Evolutionary conservation across 2,329 filamentous ascomycete species (phyloP), one percentile per base, ranked within the genome.

Genomic region (Ascochyta koolunga): DNA sequence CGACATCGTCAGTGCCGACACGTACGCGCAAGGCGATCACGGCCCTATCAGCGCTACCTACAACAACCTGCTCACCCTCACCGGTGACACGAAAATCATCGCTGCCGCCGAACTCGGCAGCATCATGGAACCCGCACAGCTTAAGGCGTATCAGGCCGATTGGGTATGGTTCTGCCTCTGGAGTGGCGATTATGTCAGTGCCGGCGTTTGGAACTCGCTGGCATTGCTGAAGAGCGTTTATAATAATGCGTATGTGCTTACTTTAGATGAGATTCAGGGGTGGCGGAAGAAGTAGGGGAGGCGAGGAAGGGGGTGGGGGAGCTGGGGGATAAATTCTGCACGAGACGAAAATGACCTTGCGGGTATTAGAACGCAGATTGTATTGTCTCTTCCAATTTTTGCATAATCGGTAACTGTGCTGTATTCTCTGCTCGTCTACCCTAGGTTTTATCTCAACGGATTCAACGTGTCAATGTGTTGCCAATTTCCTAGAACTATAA

Each of bases 111-210:
- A 82, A 59, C 76, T 81, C 0, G 80, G 80, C 10, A 74, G 75
- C 11, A 76, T 80, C 2, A 79, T 80, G 42, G 71, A 77, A n/a
- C 78, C 77, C 0, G 66, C 67, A 1, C 67, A 72, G 35, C 64
- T 81, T 3, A 68, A 75, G 56, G 75, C 76, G 4, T 81, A 80
- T 56, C 71, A 77, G 58, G 76, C 79, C 0, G 74, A 81, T 56
- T 82, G 80, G 80, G 68, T 76, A 29, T 82, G 76, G 67, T 82
- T 81, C 54, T 72, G 71, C 31, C 76, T 79, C 5, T 82, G 80
- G 80, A 67, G 68, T 10, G 77, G 76, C 3, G 72, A 73, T 0
- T 82, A 73, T 52, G 78, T 81, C 59, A 71, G 74, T 50, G 76
- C 76, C 24, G 66, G 71, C 0, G 62, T 61, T 15, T 79, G 76